A percentile compares a stretch with the other conserved stretches of the same genome.
These are phyloP conservation scores for Fonsecaea pugnacius DNA, from an alignment of 2,329 filamentous ascomycete genomes.

Conservation along the genomic window DNA sequence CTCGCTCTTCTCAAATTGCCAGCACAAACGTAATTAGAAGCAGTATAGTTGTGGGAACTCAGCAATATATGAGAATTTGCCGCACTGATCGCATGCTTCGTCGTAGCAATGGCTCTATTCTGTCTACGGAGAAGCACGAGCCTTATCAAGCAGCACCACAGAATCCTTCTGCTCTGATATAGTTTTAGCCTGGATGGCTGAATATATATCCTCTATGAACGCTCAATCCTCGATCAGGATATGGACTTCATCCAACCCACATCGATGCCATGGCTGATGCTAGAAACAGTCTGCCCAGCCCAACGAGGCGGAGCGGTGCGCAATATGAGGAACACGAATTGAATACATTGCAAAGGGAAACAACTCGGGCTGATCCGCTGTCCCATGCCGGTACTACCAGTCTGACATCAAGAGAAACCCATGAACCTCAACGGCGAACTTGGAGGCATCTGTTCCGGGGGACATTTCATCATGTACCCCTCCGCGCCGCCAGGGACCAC, in stretches of 20 bases:
- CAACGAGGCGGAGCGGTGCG: background rate
- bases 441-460: background rate
- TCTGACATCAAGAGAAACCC: background rate
- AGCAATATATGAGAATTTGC: slow-evolving; percentile 5
- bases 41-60: no score
- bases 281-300: background rate
- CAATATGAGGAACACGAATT: slow-evolving; percentile 1
- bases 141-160: background rate
- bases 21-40: slow-evolving; percentile 2
- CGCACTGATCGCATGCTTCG: background rate
- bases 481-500: slow-evolving; percentile 21
- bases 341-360: background rate
- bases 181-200: slow-evolving; percentile 1
- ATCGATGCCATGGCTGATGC: background rate
- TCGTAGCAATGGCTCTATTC: background rate
- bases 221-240: background rate
- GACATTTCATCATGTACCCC: slow-evolving; percentile 11
- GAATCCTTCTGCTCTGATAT: background rate
- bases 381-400: background rate
- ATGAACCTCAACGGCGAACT: background rate
- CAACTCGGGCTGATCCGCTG: background rate
- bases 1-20: slow-evolving; percentile 13
- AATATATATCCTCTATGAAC: background rate
- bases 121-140: background rate
- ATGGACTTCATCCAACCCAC: background rate